Percentiles rank a stretch among this genome's conserved stretches.
Evolutionary conservation across 208 protist species (phyloP).

Genomic region (Acanthamoeba lugdunensis): DNA sequence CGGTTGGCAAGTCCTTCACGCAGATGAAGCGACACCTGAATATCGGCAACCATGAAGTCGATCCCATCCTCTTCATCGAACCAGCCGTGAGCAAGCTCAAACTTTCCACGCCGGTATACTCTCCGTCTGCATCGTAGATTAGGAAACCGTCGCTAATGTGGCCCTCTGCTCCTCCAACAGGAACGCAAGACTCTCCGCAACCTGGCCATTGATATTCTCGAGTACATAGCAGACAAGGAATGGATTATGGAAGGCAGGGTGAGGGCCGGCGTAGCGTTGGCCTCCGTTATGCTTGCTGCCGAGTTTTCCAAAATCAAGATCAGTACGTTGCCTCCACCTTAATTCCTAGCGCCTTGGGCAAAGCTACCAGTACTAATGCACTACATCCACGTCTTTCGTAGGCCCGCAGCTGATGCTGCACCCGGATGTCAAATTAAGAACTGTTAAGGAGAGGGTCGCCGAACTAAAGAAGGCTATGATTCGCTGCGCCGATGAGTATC

Average conservation of each 20-base stretch:
- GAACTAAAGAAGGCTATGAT: slow-evolving; percentile 28
- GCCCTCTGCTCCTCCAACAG: background rate
- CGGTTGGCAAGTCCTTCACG: slow-evolving; percentile 8
- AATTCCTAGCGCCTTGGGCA: background rate
- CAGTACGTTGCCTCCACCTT: background rate
- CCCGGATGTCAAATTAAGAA: slow-evolving; percentile 34
- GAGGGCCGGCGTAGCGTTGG: background rate
- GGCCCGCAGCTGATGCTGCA: background rate
- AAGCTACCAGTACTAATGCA: no score
- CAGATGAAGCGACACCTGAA: slow-evolving; percentile 26
- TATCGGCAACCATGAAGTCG: background rate
- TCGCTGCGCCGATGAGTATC: background rate
- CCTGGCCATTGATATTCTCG: background rate
- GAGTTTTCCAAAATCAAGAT: slow-evolving; percentile 37
- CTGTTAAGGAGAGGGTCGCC: slow-evolving; percentile 14
- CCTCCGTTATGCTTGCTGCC: slow-evolving; percentile 20
- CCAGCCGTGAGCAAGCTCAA: slow-evolving; percentile 31
- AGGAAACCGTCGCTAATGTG: background rate
- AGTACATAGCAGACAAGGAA: background rate
- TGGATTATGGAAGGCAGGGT: slow-evolving; percentile 18
- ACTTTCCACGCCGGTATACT: background rate
- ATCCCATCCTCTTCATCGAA: background rate
- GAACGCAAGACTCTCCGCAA: background rate
- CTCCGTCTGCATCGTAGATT: background rate
- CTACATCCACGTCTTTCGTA: background rate